phyloP scores from a whole-genome alignment of 139 green algal species.

The Volvox africanus region DNA sequence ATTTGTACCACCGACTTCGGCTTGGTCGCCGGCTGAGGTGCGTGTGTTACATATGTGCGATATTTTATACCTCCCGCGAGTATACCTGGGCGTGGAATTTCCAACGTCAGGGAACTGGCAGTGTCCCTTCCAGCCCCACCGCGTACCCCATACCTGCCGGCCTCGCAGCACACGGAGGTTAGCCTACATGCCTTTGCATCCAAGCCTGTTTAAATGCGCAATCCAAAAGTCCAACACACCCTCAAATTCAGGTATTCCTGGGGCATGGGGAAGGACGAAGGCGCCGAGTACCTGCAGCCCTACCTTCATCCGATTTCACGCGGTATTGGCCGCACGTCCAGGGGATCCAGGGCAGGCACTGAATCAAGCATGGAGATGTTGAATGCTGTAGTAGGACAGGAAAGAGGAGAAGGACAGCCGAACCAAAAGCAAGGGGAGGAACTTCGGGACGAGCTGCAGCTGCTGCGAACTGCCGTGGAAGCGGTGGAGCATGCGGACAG shows the following conservation, averaged over 20 bases:
- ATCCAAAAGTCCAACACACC: too few species aligned
- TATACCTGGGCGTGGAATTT: background rate
- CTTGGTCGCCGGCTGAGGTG: slow-evolving; percentile 20
- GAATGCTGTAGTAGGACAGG: too few species aligned
- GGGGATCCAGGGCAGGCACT: background rate
- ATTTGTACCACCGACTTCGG: background rate
- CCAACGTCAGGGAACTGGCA: background rate
- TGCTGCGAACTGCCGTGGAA: background rate
- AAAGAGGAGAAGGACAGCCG: background rate
- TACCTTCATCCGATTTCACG: background rate
- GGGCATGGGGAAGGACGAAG: background rate
- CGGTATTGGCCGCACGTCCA: background rate
- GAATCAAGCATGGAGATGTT: background rate
- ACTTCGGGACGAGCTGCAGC: background rate
- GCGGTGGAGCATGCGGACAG: background rate
- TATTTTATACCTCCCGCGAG: background rate
- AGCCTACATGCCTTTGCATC: background rate
- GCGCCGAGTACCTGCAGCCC: background rate
- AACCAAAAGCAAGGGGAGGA: background rate
- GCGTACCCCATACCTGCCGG: background rate
- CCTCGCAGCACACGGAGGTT: background rate
- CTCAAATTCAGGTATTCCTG: background rate
- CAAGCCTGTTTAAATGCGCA: too few species aligned
- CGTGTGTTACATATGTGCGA: background rate
- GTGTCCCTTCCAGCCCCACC: too few species aligned